A percentile compares a stretch with the other conserved stretches of the same genome.
Conservation (phyloP, 371 early-diverging fungal species). For the Rhizopus stolonifer region DNA sequence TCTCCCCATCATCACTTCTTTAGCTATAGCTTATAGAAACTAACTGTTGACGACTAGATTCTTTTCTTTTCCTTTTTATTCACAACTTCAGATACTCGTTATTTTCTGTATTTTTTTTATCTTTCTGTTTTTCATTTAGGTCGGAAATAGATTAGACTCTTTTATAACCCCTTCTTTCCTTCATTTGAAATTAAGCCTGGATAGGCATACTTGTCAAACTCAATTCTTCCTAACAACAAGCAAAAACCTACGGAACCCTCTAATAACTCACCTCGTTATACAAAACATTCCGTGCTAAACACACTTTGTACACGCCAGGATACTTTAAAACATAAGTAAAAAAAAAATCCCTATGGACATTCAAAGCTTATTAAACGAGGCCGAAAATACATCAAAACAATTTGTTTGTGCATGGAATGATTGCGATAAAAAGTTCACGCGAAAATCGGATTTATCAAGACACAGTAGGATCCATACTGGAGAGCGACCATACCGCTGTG, state of each 20-base stretch:
- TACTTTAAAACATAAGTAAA: background rate
- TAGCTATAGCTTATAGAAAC: too few species aligned
- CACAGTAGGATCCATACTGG: constrained; percentile 77
- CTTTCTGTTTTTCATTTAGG: background rate
- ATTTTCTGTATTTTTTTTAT: background rate
- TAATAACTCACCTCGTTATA: background rate
- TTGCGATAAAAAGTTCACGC: constrained; percentile 75
- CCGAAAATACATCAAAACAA: constrained; percentile 38
- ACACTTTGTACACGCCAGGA: too few species aligned
- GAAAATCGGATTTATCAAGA: constrained; percentile 76
- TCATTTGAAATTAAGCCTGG: background rate
- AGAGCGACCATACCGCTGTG: constrained; percentile 68
- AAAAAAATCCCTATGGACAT: constrained; percentile 37
- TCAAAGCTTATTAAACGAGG: constrained; percentile 44
- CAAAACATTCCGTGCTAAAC: background rate
- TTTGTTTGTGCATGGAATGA: constrained; percentile 64
- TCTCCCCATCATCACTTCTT: too few species aligned
- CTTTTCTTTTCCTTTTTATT: background rate
- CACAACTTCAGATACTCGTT: background rate
- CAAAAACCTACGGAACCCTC: background rate
- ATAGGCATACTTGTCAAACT: background rate
- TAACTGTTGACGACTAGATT: too few species aligned
- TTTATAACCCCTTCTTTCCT: background rate
- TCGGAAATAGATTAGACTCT: background rate
- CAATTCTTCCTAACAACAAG: background rate